A percentile compares a stretch with the other conserved stretches of the same genome.
These are phyloP conservation scores for Mortierella claussenii DNA, from an alignment of 192 early-diverging fungal genomes.

Conservation along the genomic window DNA sequence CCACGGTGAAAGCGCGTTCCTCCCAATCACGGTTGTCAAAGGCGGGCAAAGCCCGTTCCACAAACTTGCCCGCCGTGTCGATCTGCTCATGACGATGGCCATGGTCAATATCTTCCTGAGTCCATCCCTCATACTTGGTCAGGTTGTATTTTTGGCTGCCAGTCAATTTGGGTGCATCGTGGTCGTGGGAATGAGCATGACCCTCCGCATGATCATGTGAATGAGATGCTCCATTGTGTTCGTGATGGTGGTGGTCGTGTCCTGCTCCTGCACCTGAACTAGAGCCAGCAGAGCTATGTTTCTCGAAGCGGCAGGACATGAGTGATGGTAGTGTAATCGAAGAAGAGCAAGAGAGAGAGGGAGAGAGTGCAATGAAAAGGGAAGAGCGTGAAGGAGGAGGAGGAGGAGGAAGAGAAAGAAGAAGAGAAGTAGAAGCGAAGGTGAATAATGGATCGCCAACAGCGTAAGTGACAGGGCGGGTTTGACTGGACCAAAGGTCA, in stretches of 20 bases:
- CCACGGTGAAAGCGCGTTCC: slow-evolving; percentile 94
- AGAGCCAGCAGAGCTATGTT: slow-evolving; percentile 45
- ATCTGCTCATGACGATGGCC: slow-evolving; percentile 93
- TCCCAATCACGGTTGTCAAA: slow-evolving; percentile 85
- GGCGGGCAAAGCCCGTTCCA: slow-evolving; percentile 76
- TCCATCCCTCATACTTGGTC: slow-evolving; percentile 50
- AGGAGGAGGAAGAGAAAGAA: no score
- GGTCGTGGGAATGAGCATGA: slow-evolving; percentile 71
- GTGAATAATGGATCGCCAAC: no score
- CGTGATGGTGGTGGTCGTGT: slow-evolving; percentile 60
- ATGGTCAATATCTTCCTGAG: slow-evolving; percentile 68
- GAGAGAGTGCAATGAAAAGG: background rate
- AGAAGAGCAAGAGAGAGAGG: background rate
- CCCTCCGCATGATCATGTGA: slow-evolving; percentile 70
- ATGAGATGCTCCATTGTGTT: slow-evolving; percentile 53
- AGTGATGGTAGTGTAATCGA: background rate
- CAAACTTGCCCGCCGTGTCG: slow-evolving; percentile 86
- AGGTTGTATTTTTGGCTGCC: slow-evolving; percentile 47
- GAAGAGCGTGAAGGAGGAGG: no score
- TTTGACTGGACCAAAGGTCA: no score
- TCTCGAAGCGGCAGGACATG: slow-evolving; percentile 66
- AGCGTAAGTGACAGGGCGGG: no score
- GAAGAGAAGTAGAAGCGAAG: no score
- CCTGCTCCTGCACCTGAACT: slow-evolving; percentile 13
- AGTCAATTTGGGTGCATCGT: slow-evolving; percentile 66